Conservation (phyloP, 1,139 yeast genomes). For the Lodderomyces orthopsilosis region DNA sequence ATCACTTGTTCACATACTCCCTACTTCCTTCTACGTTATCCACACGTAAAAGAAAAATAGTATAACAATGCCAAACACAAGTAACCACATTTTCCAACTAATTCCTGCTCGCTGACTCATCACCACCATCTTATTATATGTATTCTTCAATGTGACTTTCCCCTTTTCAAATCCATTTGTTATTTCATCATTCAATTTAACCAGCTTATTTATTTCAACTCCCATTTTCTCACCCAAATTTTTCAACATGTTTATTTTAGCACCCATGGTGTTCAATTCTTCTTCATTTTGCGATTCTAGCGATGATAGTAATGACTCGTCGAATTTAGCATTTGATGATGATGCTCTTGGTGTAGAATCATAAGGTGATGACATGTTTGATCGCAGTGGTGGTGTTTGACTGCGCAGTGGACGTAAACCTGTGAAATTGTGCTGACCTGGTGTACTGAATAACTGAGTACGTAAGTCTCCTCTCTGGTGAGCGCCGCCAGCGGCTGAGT, state of each 20-base stretch:
- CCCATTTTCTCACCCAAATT: constrained; percentile 77
- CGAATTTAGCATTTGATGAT: constrained; percentile 36
- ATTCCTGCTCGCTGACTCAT: constrained; percentile 86
- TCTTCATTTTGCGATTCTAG: constrained; percentile 85
- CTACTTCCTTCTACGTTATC: constrained; percentile 21
- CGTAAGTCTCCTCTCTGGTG: constrained; percentile 45
- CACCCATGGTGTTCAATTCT: constrained; percentile 66
- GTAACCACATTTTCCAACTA: constrained; percentile 75
- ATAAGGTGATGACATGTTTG: constrained; percentile 45
- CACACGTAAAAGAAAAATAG: constrained; percentile 82
- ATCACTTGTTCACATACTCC: not conserved
- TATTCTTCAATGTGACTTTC: constrained; percentile 53
- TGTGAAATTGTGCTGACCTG: constrained; percentile 9
- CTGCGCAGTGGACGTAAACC: constrained; percentile 1
- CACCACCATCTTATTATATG: constrained; percentile 68
- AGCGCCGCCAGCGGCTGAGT: constrained; percentile 36
- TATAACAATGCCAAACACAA: constrained; percentile 59
- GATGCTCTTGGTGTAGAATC: constrained; percentile 24
- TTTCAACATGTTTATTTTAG: constrained; percentile 69
- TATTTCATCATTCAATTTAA: constrained; percentile 57
- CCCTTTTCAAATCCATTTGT: constrained; percentile 46
- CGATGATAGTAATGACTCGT: constrained; percentile 60
- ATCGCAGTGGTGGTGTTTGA: constrained; percentile 23
- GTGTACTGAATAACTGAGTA: constrained; percentile 42
- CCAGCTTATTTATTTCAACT: constrained; percentile 74